These are phyloP conservation scores for Aureobasidium sp. DNA, from an alignment of 2,329 filamentous ascomycete species.

Conservation along the genomic window DNA sequence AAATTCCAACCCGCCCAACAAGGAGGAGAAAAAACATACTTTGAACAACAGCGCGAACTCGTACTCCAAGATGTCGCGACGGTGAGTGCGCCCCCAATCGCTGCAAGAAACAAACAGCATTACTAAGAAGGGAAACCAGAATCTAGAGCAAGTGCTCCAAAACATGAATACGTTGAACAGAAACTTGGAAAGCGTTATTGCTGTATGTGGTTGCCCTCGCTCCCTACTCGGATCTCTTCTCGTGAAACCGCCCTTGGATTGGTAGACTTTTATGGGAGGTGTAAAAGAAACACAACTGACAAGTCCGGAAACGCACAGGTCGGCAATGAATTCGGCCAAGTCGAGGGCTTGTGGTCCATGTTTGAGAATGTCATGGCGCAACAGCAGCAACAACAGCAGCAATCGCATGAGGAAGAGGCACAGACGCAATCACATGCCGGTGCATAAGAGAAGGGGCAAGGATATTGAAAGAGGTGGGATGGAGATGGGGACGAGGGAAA, in stretches of 20 bases:
- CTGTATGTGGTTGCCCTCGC: constrained; percentile 46
- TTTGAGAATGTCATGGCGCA: constrained; percentile 95
- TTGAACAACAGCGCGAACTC: constrained; percentile 65
- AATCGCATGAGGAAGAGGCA: not conserved
- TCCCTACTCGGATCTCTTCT: constrained; percentile 34
- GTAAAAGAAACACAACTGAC: not conserved
- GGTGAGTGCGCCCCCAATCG: constrained; percentile 33
- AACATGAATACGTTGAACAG: constrained; percentile 95
- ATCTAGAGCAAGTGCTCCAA: constrained; percentile 80
- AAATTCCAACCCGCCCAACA: constrained; percentile 26
- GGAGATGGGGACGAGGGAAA: not conserved
- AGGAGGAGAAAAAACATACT: constrained; percentile 48
- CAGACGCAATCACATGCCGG: not conserved
- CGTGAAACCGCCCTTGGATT: not conserved
- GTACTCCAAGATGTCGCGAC: constrained; percentile 65
- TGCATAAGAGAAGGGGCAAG: not conserved
- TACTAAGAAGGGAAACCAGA: constrained; percentile 31
- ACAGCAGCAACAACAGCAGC: constrained; percentile 28
- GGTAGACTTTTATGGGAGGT: not conserved
- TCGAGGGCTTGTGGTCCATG: constrained; percentile 93
- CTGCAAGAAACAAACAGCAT: not conserved
- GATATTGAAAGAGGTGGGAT: not conserved
- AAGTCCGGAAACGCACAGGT: constrained; percentile 37
- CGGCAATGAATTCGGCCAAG: constrained; percentile 93
- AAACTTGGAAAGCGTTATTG: constrained; percentile 81